phyloP scores from a whole-genome alignment of 2,329 filamentous ascomycete species.

The Xylariales sp. region DNA sequence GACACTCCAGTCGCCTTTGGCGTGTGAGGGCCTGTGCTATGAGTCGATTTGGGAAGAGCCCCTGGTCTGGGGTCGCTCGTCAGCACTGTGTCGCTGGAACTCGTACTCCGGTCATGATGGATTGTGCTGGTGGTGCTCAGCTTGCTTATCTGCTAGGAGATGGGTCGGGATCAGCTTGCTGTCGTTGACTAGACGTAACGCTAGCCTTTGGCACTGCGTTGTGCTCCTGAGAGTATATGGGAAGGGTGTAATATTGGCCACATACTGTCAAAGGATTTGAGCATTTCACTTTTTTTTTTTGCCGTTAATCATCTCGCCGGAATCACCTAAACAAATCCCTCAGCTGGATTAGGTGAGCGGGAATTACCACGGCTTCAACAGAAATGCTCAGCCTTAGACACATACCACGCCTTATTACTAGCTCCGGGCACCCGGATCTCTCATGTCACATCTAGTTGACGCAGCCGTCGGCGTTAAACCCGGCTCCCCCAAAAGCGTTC shows the following conservation, averaged over 20 bases:
- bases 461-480: slow-evolving; percentile 44
- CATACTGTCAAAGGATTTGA: slow-evolving; percentile 59
- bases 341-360: slow-evolving; percentile 51
- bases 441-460: slow-evolving; percentile 42
- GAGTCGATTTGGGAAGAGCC: slow-evolving; percentile 81
- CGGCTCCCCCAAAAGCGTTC: slow-evolving; percentile 34
- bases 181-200: slow-evolving; percentile 42
- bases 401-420: slow-evolving; percentile 52
- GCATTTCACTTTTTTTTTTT: slow-evolving; percentile 51
- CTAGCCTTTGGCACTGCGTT: slow-evolving; percentile 39
- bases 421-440: slow-evolving; percentile 57
- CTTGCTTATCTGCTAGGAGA: slow-evolving; percentile 45
- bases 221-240: slow-evolving; percentile 49
- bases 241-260: slow-evolving; percentile 60
- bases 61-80: slow-evolving; percentile 79
- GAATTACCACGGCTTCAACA: slow-evolving; percentile 57
- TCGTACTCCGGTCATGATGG: slow-evolving; percentile 61
- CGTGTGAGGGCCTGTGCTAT: slow-evolving; percentile 73
- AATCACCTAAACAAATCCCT: slow-evolving; percentile 53
- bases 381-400: slow-evolving; percentile 57
- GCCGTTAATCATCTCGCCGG: slow-evolving; percentile 54
- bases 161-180: slow-evolving; percentile 44
- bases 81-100: slow-evolving; percentile 74
- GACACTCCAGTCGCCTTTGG: slow-evolving; percentile 68
- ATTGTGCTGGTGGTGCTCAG: slow-evolving; percentile 47